phyloP scores from a whole-genome alignment of 306 rosid genomes.

The Styphnolobium japonicum region DNA sequence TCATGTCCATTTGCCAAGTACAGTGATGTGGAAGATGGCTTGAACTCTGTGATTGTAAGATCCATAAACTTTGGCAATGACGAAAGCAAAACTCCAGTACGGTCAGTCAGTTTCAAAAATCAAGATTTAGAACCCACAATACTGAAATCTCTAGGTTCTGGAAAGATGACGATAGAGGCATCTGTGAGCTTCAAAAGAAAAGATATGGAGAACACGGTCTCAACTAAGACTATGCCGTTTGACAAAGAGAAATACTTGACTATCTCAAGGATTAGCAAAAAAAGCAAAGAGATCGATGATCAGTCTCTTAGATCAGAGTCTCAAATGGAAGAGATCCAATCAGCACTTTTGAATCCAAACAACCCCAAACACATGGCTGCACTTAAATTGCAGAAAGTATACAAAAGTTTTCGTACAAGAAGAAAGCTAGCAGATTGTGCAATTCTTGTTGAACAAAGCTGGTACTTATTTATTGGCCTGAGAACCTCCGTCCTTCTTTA shows the following conservation, averaged over 20 bases:
- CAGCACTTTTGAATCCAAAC: conserved; percentile 53
- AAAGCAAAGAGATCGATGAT: conserved; percentile 44
- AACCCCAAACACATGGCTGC: conserved; percentile 88
- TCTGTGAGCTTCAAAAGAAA: conserved; percentile 73
- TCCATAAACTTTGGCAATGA: conserved; percentile 66
- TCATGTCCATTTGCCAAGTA: conserved; percentile 74
- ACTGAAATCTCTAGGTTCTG: conserved; percentile 60
- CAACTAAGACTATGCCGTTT: conserved; percentile 32
- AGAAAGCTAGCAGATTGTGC: conserved; percentile 99
- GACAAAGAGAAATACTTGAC: conserved; percentile 31
- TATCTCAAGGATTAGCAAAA: conserved; percentile 26
- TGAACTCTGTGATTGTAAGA: conserved; percentile 64
- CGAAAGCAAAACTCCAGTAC: conserved; percentile 51
- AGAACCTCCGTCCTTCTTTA: neutral
- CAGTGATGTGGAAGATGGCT: conserved; percentile 56
- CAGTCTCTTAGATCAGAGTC: conserved; percentile 37
- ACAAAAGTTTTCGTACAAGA: conserved; percentile 96
- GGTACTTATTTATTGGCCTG: conserved; percentile 45
- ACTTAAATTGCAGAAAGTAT: conserved; percentile 89
- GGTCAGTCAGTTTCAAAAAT: conserved; percentile 68
- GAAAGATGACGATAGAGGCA: conserved; percentile 69
- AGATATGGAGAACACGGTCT: conserved; percentile 41
- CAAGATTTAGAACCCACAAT: conserved; percentile 65
- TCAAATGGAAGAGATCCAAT: conserved; percentile 34
- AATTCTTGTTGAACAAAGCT: conserved; percentile 97